Conservation (phyloP, 345 rosid species). For the Bruguiera sexangula region DNA sequence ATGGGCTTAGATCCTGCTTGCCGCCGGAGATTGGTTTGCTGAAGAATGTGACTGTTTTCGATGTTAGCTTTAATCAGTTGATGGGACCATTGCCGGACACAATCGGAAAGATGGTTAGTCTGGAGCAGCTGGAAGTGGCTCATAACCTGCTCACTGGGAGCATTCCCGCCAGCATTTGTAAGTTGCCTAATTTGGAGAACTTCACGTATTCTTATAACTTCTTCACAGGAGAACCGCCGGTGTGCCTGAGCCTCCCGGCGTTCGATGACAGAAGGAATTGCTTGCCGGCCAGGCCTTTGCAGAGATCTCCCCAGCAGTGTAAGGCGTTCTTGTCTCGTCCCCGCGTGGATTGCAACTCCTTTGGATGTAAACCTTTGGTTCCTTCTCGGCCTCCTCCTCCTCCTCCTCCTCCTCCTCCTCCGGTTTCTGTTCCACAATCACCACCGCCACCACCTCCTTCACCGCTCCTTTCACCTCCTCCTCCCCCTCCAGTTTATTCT, state of each 20-base stretch:
- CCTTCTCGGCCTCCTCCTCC: slow-evolving; percentile 29
- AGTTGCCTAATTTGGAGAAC: slow-evolving; percentile 24
- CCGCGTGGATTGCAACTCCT: slow-evolving; percentile 60
- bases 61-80: slow-evolving; percentile 21
- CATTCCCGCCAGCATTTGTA: slow-evolving; percentile 26
- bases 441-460: slow-evolving; percentile 26
- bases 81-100: slow-evolving; percentile 19
- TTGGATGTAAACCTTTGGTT: slow-evolving; percentile 63
- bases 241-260: slow-evolving; percentile 14
- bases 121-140: slow-evolving; percentile 7
- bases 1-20: slow-evolving; percentile 18
- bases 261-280: slow-evolving; percentile 19
- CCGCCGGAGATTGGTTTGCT: slow-evolving; percentile 26
- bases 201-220: slow-evolving; percentile 24
- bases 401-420: slow-evolving; percentile 18
- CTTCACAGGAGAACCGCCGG: slow-evolving; percentile 27
- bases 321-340: slow-evolving; percentile 50
- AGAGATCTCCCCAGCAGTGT: slow-evolving; percentile 40
- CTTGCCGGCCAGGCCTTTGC: slow-evolving; percentile 11
- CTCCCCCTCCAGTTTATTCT: slow-evolving; percentile 24
- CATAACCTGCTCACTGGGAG: slow-evolving; percentile 19
- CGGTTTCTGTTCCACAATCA: not conserved
- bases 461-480: slow-evolving; percentile 20
- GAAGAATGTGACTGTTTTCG: slow-evolving; percentile 22
- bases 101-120: not conserved